Percentiles rank a stretch among this genome's conserved stretches.
phyloP scores from a whole-genome alignment of 1,284 basidiomycete species.

The Kwoniella shivajii region DNA sequence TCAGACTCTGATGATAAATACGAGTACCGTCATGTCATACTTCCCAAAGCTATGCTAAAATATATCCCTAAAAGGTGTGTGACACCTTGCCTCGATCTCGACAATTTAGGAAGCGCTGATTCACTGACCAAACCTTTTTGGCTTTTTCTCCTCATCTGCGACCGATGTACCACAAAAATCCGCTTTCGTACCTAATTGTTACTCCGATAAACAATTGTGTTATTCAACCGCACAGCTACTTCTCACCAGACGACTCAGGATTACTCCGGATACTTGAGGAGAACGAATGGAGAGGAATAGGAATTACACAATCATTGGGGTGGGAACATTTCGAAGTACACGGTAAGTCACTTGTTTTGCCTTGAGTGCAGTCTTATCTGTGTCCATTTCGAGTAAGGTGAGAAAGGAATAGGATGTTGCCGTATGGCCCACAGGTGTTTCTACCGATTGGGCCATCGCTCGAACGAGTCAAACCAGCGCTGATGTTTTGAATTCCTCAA shows the following conservation, averaged over 20 bases:
- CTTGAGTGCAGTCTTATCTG: not conserved
- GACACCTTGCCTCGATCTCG: too few species aligned
- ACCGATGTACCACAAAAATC: not conserved
- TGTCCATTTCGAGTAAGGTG: not conserved
- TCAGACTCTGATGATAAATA: conserved; percentile 58
- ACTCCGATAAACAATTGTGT: not conserved
- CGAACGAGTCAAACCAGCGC: not conserved
- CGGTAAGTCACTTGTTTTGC: conserved; percentile 60
- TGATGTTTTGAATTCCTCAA: conserved; percentile 46
- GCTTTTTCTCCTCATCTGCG: not conserved
- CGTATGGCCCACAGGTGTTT: not conserved
- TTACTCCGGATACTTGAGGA: conserved; percentile 81
- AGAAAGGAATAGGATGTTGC: conserved; percentile 36
- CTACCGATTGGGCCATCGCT: not conserved
- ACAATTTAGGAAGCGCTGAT: too few species aligned
- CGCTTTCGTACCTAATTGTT: not conserved
- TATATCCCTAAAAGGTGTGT: conserved; percentile 75
- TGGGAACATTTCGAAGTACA: conserved; percentile 99
- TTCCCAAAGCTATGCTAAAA: conserved; percentile 84
- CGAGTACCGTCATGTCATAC: conserved; percentile 84
- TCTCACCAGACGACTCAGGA: conserved; percentile 69
- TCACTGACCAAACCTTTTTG: too few species aligned
- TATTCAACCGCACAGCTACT: conserved; percentile 53
- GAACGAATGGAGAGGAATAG: conserved; percentile 91
- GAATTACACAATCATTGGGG: conserved; percentile 91